These are phyloP conservation scores for Xylaria arbuscula DNA, from an alignment of 2,329 filamentous ascomycete genomes.

Conservation along the genomic window DNA sequence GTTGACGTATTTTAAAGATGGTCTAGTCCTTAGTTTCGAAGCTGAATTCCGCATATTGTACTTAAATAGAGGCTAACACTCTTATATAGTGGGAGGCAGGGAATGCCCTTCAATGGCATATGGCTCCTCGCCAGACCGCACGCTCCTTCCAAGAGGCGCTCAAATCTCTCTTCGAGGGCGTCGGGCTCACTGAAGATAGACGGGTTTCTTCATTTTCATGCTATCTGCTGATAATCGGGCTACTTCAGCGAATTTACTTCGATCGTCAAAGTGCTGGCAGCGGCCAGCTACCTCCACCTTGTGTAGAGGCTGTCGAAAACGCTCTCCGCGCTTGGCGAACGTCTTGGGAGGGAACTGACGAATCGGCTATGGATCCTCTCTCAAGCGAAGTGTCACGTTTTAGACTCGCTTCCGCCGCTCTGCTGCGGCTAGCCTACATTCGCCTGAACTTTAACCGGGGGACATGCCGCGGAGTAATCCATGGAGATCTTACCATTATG, in stretches of 20 bases:
- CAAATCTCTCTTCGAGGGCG: slow-evolving; percentile 45
- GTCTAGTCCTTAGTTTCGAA: neutral
- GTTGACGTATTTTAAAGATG: neutral
- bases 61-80: slow-evolving; percentile 1
- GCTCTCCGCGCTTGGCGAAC: slow-evolving; percentile 63
- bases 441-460: slow-evolving; percentile 54
- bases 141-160: slow-evolving; percentile 51
- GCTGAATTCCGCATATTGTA: neutral
- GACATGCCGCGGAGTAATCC: slow-evolving; percentile 58
- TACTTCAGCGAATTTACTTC: slow-evolving; percentile 66
- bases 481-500: slow-evolving; percentile 57
- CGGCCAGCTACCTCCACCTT: slow-evolving; percentile 47
- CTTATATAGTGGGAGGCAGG: slow-evolving; percentile 64
- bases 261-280: slow-evolving; percentile 53
- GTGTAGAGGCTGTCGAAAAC: slow-evolving; percentile 57
- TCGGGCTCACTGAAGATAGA: slow-evolving; percentile 34
- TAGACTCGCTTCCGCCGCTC: slow-evolving; percentile 58
- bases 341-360: slow-evolving; percentile 63
- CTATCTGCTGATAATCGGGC: slow-evolving; percentile 64
- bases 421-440: slow-evolving; percentile 42
- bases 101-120: slow-evolving; percentile 61
- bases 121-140: slow-evolving; percentile 43
- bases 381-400: slow-evolving; percentile 64
- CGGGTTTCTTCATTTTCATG: slow-evolving; percentile 63
- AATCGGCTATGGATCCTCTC: slow-evolving; percentile 64